phyloP scores from a whole-genome alignment of 768 basidiomycete genomes.

The Phlebiopsis flavidoalba region DNA sequence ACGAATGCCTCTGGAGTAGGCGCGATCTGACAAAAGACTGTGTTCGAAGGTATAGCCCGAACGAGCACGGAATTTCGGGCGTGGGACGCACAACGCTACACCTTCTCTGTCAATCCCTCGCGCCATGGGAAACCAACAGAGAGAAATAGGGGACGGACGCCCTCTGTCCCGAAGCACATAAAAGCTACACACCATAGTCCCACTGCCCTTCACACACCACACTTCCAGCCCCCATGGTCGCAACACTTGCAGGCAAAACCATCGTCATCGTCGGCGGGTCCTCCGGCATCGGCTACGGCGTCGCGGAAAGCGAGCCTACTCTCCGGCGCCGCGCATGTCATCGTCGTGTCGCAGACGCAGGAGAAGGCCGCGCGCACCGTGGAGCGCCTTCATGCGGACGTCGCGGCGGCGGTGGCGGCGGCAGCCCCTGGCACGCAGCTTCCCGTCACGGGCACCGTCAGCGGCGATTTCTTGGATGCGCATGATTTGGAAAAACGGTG shows the following conservation, averaged over 20 bases:
- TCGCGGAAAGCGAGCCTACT: conserved; percentile 1
- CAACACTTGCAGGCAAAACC: conserved; percentile 1
- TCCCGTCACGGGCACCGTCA: neutral
- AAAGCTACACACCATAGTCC: neutral
- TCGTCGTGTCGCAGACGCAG: neutral
- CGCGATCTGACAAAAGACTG: too few relatives aligned
- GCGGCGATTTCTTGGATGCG: neutral
- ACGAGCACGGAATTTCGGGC: too few relatives aligned
- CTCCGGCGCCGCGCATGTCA: conserved; percentile 1
- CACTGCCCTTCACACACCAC: neutral
- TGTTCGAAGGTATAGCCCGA: too few relatives aligned
- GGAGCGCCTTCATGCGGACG: neutral
- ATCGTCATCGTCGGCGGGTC: conserved; percentile 1
- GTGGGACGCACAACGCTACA: too few relatives aligned
- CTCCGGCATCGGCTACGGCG: conserved; percentile 5
- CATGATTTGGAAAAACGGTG: neutral
- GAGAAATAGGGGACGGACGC: neutral
- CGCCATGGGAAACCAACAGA: neutral
- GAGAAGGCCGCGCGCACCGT: neutral
- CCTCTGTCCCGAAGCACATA: neutral
- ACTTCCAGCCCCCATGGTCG: neutral
- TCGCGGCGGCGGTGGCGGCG: neutral
- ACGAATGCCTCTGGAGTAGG: too few relatives aligned
- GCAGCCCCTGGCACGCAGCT: neutral
- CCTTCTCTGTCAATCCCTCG: neutral